These are phyloP conservation scores for Cyberlindnera galapagoensis DNA, from an alignment of 805 yeast genomes.

Conservation along the genomic window DNA sequence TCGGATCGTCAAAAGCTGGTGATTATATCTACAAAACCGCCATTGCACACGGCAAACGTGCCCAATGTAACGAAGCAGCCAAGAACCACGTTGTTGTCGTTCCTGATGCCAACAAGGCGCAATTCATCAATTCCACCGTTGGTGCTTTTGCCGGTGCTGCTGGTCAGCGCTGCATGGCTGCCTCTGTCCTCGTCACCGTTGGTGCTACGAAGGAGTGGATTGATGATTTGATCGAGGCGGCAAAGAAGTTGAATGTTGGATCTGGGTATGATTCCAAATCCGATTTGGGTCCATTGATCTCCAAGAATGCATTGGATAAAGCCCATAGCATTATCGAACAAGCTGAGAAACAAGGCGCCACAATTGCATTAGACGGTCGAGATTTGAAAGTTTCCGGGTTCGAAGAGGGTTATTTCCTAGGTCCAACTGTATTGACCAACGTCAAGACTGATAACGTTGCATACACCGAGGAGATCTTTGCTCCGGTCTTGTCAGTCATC, in stretches of 20 bases:
- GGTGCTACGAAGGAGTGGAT: conserved; percentile 60
- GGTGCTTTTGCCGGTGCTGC: conserved; percentile 85
- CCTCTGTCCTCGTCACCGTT: conserved; percentile 65
- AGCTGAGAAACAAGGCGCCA: conserved; percentile 52
- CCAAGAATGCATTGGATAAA: conserved; percentile 46
- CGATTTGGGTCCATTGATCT: conserved; percentile 67
- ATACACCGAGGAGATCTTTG: conserved; percentile 69
- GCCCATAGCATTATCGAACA: conserved; percentile 49
- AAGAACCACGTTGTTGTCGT: conserved; percentile 68
- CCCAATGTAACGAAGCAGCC: conserved; percentile 72
- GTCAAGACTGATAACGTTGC: conserved; percentile 60
- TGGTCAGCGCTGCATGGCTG: conserved; percentile 81
- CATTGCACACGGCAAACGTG: conserved; percentile 65
- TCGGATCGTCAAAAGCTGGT: conserved; percentile 73
- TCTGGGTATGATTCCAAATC: conserved; percentile 58
- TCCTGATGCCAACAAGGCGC: conserved; percentile 64
- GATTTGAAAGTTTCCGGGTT: conserved; percentile 38
- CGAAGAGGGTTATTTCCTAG: conserved; percentile 63
- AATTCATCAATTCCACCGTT: conserved; percentile 55
- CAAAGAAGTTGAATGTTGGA: conserved; percentile 49
- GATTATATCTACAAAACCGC: conserved; percentile 64
- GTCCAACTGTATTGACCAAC: conserved; percentile 60
- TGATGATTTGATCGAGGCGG: conserved; percentile 49
- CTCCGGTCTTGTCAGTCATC: conserved; percentile 62
- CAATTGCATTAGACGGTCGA: conserved; percentile 58